Conservation (phyloP, 2,329 filamentous ascomycete genomes). For the Trichocomaceae sp. region DNA sequence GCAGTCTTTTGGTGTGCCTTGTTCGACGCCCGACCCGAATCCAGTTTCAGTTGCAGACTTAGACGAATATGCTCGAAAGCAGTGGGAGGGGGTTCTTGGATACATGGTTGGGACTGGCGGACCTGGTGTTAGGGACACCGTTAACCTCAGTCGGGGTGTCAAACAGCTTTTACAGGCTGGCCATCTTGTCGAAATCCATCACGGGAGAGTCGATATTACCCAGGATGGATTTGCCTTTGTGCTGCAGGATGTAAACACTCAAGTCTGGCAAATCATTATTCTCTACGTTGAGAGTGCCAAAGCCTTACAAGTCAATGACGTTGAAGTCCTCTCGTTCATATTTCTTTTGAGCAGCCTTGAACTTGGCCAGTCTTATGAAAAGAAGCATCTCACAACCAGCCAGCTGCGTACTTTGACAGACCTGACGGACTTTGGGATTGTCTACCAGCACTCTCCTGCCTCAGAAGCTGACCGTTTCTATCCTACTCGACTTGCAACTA, state of each 20-base stretch:
- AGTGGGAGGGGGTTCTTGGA: conserved; percentile 95
- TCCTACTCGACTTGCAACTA: conserved; percentile 88
- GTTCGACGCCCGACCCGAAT: conserved; percentile 54
- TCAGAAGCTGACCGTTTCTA: conserved; percentile 57
- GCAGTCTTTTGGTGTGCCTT: conserved; percentile 85
- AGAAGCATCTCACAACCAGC: conserved; percentile 69
- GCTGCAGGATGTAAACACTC: conserved; percentile 88
- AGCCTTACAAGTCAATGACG: conserved; percentile 68
- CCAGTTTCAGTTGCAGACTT: conserved; percentile 65
- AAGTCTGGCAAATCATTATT: conserved; percentile 92
- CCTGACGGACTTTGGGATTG: conserved; percentile 84
- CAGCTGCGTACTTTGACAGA: conserved; percentile 86
- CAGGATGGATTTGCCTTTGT: conserved; percentile 91
- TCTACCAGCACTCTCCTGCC: conserved; percentile 54
- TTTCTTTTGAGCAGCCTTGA: conserved; percentile 93
- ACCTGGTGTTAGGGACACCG: conserved; percentile 42
- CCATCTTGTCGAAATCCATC: conserved; percentile 63
- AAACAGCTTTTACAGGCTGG: conserved; percentile 77
- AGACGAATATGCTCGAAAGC: conserved; percentile 75
- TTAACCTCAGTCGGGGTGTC: conserved; percentile 64
- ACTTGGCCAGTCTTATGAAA: conserved; percentile 85
- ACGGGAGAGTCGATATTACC: conserved; percentile 65
- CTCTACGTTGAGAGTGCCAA: conserved; percentile 86
- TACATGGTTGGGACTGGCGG: conserved; percentile 68
- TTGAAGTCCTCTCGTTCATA: conserved; percentile 91